Conservation (phyloP, 202 grass and related monocot genomes). For the Setaria italica region DNA sequence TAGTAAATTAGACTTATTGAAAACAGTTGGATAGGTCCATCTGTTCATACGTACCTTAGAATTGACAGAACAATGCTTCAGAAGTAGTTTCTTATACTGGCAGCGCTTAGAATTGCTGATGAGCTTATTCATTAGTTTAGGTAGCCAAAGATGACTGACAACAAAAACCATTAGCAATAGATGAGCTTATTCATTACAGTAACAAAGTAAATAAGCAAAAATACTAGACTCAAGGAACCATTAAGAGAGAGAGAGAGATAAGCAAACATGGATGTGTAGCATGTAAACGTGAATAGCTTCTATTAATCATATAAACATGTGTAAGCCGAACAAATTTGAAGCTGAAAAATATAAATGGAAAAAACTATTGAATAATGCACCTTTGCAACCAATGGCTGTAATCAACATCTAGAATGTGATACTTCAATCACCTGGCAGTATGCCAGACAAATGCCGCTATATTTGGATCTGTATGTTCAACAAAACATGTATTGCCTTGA, state of each 20-base stretch:
- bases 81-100: slow-evolving; percentile 64
- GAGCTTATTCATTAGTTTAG: slow-evolving; percentile 60
- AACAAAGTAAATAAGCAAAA: slow-evolving; percentile 23
- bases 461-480: slow-evolving; percentile 26
- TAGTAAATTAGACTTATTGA: background rate
- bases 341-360: slow-evolving; percentile 17
- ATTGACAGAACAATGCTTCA: slow-evolving; percentile 61
- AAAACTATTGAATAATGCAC: background rate
- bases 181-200: background rate
- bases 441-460: background rate
- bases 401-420: slow-evolving; percentile 4
- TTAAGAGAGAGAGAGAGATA: background rate
- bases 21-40: slow-evolving; percentile 23
- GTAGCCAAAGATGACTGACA: slow-evolving; percentile 47
- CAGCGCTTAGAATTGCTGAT: slow-evolving; percentile 66
- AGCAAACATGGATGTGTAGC: slow-evolving; percentile 3
- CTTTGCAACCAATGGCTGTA: background rate
- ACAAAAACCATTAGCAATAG: slow-evolving; percentile 8
- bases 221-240: background rate
- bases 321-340: background rate
- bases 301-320: slow-evolving; percentile 11
- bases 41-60: slow-evolving; percentile 36
- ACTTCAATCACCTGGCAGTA: slow-evolving; percentile 4
- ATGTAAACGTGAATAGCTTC: background rate
- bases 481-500: background rate